Base-by-base conservation (phyloP, 2,329 filamentous ascomycete genomes). In the Alternaria panax region DNA sequence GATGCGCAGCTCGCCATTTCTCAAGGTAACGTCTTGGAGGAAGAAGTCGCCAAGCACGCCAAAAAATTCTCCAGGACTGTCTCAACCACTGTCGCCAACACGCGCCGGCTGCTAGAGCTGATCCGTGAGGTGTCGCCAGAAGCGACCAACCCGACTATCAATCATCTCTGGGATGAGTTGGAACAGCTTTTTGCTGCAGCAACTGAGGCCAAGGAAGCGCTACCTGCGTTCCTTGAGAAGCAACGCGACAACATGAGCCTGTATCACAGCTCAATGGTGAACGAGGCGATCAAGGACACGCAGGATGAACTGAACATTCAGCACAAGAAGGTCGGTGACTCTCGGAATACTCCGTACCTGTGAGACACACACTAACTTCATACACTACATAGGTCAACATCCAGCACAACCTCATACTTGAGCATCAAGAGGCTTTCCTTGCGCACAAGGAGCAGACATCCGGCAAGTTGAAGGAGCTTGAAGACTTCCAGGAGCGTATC, bases 181-280 rank as follows among this genome's bases (percentile, higher is more conserved):
- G 67, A 75, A 53, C 51, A 65, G 24, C 62, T 76, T 3, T 69
- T 70, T 46, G 42, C 63, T 9, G 60, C 60, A 14, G 62, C 65
- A 22, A 67, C 63, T 14, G 61, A 64, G 0, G 58, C 68, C 12
- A 71, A 70, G 18, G 36, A 54, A 38, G 63, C 62, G n/a, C 40
- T 74, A 7, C 69, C 73, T 7, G 48, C 27, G 7, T 72, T 72
- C 53, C 50, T 76, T 2, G 64, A 74, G 38, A 72, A 70, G 56
- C 73, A 75, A 54, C 66, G 70, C 16, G 63, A 72, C 27, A 72
- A 71, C 50, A 64, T 71, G 59, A 65, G 62, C 25, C 57, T 75
- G 5, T 66, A 70, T 32, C 68, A 72, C 48, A 59, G 52, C 7
- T 64, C 71, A 1, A 56, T 66, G 48, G 48, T 74, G 51, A 71